Percentiles rank a stretch among this genome's conserved stretches.
These are phyloP conservation scores for Rhinocladiella similis DNA, from an alignment of 2,329 filamentous ascomycete genomes.

Conservation along the genomic window DNA sequence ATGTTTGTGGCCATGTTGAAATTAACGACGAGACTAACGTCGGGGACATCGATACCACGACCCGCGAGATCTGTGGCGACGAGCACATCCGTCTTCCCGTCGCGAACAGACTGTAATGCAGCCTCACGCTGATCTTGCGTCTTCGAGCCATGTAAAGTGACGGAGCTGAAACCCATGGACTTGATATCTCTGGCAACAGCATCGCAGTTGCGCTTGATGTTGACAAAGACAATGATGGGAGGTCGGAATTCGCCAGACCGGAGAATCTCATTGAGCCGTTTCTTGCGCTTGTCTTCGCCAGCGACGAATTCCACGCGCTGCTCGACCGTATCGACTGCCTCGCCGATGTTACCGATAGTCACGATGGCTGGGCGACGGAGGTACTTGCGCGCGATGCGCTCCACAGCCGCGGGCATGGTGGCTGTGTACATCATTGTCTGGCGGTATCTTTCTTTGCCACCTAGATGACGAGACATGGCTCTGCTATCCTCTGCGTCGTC, in stretches of 20 bases:
- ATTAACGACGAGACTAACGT: constrained; percentile 92
- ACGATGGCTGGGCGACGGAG: constrained; percentile 89
- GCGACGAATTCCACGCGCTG: constrained; percentile 90
- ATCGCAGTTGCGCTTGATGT: constrained; percentile 99
- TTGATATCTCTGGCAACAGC: constrained; percentile 93
- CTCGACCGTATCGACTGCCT: constrained; percentile 96
- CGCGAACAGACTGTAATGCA: constrained; percentile 79
- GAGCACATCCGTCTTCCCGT: constrained; percentile 78
- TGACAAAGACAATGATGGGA: constrained; percentile 98
- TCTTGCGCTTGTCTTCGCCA: constrained; percentile 95
- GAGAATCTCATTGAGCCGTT: constrained; percentile 88
- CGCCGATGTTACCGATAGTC: constrained; percentile 89
- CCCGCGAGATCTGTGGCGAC: constrained; percentile 95
- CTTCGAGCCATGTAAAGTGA: constrained; percentile 92
- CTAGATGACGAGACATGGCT: constrained; percentile 80
- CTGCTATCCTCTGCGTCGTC: constrained; percentile 84
- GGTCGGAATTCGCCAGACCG: constrained; percentile 75
- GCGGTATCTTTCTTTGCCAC: constrained; percentile 76
- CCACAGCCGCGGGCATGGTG: constrained; percentile 90
- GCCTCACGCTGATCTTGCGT: constrained; percentile 97
- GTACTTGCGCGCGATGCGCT: constrained; percentile 96
- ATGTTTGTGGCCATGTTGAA: constrained; percentile 98
- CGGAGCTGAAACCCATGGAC: constrained; percentile 83
- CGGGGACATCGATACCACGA: constrained; percentile 94
- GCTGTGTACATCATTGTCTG: constrained; percentile 99